Percentiles rank a stretch among this genome's conserved stretches.
Conservation (phyloP, 2,329 filamentous ascomycete genomes). For the Penicillium sp. region DNA sequence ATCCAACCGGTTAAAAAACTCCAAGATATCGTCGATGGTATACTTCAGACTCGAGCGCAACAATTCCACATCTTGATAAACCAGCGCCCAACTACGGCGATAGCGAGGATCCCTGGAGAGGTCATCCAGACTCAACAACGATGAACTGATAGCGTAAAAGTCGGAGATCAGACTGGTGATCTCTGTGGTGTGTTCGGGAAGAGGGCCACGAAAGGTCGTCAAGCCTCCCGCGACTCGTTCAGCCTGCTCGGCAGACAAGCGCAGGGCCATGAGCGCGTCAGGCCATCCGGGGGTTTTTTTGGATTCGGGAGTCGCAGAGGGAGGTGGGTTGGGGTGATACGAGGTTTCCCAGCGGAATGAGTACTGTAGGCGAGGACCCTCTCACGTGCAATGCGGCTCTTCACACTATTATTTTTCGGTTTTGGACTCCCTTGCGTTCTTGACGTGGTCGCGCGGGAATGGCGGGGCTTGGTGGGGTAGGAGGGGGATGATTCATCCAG, state of each 20-base stretch:
- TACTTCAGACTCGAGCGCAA: constrained; percentile 56
- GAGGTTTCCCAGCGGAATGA: constrained; percentile 10
- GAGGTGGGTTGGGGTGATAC: constrained; percentile 6
- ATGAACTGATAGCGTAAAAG: constrained; percentile 60
- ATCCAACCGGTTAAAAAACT: constrained; percentile 52
- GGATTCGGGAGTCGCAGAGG: constrained; percentile 3
- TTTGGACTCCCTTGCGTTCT: constrained; percentile 20
- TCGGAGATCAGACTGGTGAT: constrained; percentile 61
- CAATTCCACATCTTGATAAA: constrained; percentile 56
- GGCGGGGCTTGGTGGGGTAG: constrained; percentile 32
- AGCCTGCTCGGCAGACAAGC: constrained; percentile 54
- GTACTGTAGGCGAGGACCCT: constrained; percentile 6
- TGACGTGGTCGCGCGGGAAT: constrained; percentile 37
- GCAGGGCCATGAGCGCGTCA: constrained; percentile 46
- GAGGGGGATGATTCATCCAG: constrained; percentile 9
- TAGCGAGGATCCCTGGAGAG: constrained; percentile 50
- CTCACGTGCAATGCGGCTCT: constrained; percentile 34
- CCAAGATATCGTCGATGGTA: constrained; percentile 59
- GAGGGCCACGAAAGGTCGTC: constrained; percentile 55
- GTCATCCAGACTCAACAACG: constrained; percentile 56
- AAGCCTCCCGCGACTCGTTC: constrained; percentile 61
- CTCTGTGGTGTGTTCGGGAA: constrained; percentile 58
- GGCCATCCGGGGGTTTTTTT: constrained; percentile 28
- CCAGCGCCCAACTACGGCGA: constrained; percentile 46
- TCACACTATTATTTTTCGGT: not conserved